Evolutionary conservation across 2,329 filamentous ascomycete genomes (phyloP), one percentile per base, ranked within the genome.

Genomic region (Hypoxylon sp.): DNA sequence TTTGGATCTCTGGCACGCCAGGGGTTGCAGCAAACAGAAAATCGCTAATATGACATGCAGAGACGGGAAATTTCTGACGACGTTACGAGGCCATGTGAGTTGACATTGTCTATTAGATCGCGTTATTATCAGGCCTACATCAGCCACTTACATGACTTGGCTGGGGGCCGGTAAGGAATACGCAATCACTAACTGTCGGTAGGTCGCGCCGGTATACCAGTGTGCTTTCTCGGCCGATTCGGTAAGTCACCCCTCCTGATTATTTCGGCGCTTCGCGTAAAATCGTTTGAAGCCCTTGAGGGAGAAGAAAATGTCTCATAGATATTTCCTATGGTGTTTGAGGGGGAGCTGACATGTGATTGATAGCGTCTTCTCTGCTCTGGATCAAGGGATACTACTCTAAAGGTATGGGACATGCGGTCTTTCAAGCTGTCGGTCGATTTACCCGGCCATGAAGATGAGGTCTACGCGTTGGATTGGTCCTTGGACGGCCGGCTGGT

Each of bases 391-490:
- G 96, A 98, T 78, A 96, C 93, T 1, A 98, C 96, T 0, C 82
- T 98, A 54, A 98, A 78, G 59, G 92, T 97, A 4, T 99, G 95
- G 95, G 94, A 97, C 76, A 92, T 97, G 78, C 86, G 91, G 69
- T 93, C 92, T 1, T 92, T 91, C 56, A 97, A 97, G 81, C 82
- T 99, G 65, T 88, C 90, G 2, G 83, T 84, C 53, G 95, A 98
- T 82, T 83, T 98, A 50, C 94, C 95, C 0, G 94, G 95, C 0
- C 95, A 98, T 79, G 89, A 93, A 78, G 95, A 97, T 76, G 93
- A 98, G 79, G 95, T 98, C 0, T 98, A 95, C 80, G 94, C 95
- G 0, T 90, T 98, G 11, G 95, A 98, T 79, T 98, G 95, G 96
- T 95, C 92, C 74, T 91, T 94, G 0, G 95, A 98, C 78, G 96